Evolutionary conservation across 306 rosid genomes (phyloP), one percentile per base, ranked within the genome.

Genomic region (Medicago lupulina): DNA sequence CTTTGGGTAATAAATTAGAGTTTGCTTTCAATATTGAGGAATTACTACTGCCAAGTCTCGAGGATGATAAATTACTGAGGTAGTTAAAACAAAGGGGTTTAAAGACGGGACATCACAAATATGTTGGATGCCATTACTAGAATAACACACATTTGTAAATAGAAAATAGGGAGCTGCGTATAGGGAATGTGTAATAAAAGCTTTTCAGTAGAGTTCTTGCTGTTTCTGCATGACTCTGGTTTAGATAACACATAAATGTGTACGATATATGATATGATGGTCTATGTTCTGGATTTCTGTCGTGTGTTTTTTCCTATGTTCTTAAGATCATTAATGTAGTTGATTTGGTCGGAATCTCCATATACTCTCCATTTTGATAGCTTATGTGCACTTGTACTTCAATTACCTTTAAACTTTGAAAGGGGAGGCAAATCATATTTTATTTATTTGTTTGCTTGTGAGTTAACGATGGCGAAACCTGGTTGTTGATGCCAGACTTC

Each of bases 91-190:
- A 6, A 28, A 5, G 36, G 16, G 50, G n/a, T 11, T 11, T n/a
- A 36, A 44, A 17, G 19, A 51, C 19, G 43, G 21, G n/a, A 31
- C 58, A n/a, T 8, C 13, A 4, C 51, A 7, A n/a, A 67, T 34
- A 73, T 16, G 57, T 59, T 44, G 72, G 47, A 74, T 49, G 47
- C 50, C 55, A 23, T 80, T 47, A 74, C 79, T 67, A 21, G 80
- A 58, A 50, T 2, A 4, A 49, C 17, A 2, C 53, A n/a, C 54
- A 43, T 18, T 40, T 72, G 49, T 64, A 40, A 53, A 51, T 63
- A 53, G 60, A 17, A 71, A 51, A 66, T 61, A 74, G 14, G 65
- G 25, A 36, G 44, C 23, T 57, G 47, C 63, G 8, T 66, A 15
- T 15, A 46, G 71, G 76, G 47, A 80, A 36, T 74, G 25, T 8